These are phyloP conservation scores for Naganishia randhawae DNA, from an alignment of 768 basidiomycete species.

Conservation along the genomic window DNA sequence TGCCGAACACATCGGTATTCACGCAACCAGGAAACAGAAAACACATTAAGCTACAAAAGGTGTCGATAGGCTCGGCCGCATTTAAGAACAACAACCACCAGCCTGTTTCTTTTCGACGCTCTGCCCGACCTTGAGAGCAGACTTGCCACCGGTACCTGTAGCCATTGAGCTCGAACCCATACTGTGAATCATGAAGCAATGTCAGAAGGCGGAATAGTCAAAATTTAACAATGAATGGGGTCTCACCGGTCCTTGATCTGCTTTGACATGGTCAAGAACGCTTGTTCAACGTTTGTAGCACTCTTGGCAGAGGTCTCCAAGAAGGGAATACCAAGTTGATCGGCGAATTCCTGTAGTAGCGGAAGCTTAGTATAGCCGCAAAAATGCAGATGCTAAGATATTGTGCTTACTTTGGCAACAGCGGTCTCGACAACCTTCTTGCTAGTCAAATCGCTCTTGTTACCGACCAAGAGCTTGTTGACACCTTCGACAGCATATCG, in stretches of 20 bases:
- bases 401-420: conserved; percentile 45
- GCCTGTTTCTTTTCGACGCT: conserved; percentile 49
- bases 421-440: conserved; percentile 60
- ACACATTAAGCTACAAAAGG: background rate
- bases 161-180: conserved; percentile 50
- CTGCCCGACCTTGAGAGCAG: conserved; percentile 48
- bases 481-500: conserved; percentile 98
- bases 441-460: conserved; percentile 97
- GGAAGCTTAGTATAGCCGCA: background rate
- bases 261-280: conserved; percentile 96
- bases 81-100: conserved; percentile 49
- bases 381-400: background rate
- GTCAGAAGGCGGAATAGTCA: background rate
- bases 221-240: background rate
- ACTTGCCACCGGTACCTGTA: conserved; percentile 45
- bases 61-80: no score
- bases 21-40: background rate
- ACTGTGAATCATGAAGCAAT: conserved; percentile 31
- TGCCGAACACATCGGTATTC: background rate
- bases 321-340: conserved; percentile 88
- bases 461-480: conserved; percentile 98
- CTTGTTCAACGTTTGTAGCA: conserved; percentile 96
- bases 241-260: conserved; percentile 54
- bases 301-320: conserved; percentile 98
- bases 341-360: conserved; percentile 70